These are phyloP conservation scores for Thielaviopsis euricoi DNA, from an alignment of 2,329 filamentous ascomycete species.

Conservation along the genomic window DNA sequence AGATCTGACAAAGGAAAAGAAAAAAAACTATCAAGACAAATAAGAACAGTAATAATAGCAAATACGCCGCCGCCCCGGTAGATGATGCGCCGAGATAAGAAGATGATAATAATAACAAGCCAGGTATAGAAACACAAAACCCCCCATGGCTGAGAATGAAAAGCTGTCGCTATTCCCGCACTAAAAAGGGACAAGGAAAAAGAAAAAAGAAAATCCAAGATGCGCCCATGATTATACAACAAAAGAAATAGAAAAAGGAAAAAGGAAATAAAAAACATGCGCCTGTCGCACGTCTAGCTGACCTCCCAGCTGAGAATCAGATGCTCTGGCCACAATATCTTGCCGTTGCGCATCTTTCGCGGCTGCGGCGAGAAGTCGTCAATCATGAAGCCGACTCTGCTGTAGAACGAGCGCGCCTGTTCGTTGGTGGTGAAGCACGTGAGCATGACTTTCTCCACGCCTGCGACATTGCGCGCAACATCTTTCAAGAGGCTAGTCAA, in stretches of 20 bases:
- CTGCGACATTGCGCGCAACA: constrained; percentile 34
- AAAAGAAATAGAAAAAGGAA: background rate
- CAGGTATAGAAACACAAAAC: background rate
- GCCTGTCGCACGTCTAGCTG: background rate
- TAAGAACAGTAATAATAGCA: too few relatives aligned
- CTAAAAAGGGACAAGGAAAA: background rate
- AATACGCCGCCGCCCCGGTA: too few relatives aligned
- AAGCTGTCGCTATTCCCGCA: background rate
- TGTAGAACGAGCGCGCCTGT: constrained; percentile 42
- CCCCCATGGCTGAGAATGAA: background rate
- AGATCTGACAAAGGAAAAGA: too few relatives aligned
- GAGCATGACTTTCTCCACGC: constrained; percentile 52
- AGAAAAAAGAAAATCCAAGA: background rate
- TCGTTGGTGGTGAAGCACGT: constrained; percentile 52
- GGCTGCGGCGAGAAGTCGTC: constrained; percentile 40
- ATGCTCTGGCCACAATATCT: constrained; percentile 38
- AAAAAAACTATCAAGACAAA: too few relatives aligned
- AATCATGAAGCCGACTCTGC: constrained; percentile 36
- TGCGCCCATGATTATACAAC: background rate
- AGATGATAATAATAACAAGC: background rate
- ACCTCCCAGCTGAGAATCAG: constrained; percentile 37
- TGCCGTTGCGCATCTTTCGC: constrained; percentile 36
- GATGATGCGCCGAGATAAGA: background rate
- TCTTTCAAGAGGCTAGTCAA: constrained; percentile 40
- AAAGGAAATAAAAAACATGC: background rate